A percentile compares a stretch with the other conserved stretches of the same genome.
phyloP scores from a whole-genome alignment of 257 asterid genomes.

The Mentha longifolia region DNA sequence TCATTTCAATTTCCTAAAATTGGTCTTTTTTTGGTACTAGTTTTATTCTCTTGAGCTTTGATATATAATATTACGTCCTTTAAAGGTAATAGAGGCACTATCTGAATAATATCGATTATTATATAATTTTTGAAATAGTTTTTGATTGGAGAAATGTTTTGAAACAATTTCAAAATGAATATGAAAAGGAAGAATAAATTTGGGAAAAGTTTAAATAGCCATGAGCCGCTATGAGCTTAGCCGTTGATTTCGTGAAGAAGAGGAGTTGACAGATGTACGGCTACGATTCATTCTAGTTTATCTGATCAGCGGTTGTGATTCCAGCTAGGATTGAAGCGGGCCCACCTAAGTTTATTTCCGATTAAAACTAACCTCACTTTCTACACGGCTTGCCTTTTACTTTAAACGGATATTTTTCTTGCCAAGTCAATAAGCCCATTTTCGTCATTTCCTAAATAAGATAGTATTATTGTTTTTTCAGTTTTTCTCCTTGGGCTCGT shows the following conservation, averaged over 20 bases:
- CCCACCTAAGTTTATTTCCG: constrained; percentile 7
- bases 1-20: too few species aligned
- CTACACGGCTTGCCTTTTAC: constrained; percentile 34
- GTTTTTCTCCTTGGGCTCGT: too few species aligned
- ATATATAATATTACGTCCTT: too few species aligned
- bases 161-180: too few species aligned
- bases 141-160: too few species aligned
- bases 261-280: constrained; percentile 25
- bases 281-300: constrained; percentile 1
- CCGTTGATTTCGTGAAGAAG: constrained; percentile 43
- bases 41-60: too few species aligned
- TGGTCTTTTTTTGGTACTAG: too few species aligned
- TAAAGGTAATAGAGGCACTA: too few species aligned
- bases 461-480: too few species aligned
- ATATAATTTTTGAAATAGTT: too few species aligned
- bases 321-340: constrained; percentile 21
- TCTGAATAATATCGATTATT: too few species aligned
- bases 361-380: constrained; percentile 19
- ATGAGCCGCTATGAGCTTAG: background rate
- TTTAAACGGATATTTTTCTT: constrained; percentile 17
- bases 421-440: constrained; percentile 22
- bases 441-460: background rate
- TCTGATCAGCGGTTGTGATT: constrained; percentile 40
- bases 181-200: too few species aligned
- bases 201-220: background rate